These are phyloP conservation scores for Phytopythium mirpurense DNA, from an alignment of 352 stramenopile species.

Conservation along the genomic window DNA sequence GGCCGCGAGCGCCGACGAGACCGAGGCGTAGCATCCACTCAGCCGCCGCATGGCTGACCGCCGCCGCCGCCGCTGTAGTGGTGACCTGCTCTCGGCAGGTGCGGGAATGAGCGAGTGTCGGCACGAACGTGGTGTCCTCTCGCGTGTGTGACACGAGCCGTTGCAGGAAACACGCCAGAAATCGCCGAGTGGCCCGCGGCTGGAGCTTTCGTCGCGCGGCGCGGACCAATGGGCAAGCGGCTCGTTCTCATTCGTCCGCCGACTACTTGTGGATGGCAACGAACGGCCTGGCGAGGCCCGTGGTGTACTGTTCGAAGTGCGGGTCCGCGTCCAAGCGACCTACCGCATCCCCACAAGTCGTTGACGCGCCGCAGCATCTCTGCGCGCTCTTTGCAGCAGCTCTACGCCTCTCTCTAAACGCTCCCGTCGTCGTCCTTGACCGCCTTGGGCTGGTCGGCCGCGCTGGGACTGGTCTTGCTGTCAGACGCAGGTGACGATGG, in stretches of 20 bases:
- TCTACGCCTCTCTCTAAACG: not conserved
- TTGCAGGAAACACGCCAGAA: not conserved
- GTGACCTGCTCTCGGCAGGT: not conserved
- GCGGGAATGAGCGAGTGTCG: not conserved
- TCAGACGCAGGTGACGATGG: not conserved
- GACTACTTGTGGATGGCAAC: too few species aligned
- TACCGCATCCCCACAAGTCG: too few species aligned
- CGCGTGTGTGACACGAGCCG: not conserved
- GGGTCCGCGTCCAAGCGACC: too few species aligned
- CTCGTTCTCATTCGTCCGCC: too few species aligned
- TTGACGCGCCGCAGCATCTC: too few species aligned
- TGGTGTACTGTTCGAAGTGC: too few species aligned
- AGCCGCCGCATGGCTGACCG: too few species aligned
- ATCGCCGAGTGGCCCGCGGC: not conserved
- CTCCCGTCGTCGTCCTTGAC: not conserved
- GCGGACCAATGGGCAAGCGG: not conserved
- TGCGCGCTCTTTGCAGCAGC: too few species aligned
- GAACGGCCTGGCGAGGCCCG: too few species aligned
- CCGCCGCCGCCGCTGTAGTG: too few species aligned
- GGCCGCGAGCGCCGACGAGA: not conserved
- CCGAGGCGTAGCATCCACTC: not conserved
- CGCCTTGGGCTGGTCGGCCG: not conserved
- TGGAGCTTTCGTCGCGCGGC: not conserved
- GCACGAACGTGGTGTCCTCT: too few species aligned
- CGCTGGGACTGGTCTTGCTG: not conserved